Evolutionary conservation across 1,284 basidiomycete genomes (phyloP).

Genomic region (Athelia sp.): DNA sequence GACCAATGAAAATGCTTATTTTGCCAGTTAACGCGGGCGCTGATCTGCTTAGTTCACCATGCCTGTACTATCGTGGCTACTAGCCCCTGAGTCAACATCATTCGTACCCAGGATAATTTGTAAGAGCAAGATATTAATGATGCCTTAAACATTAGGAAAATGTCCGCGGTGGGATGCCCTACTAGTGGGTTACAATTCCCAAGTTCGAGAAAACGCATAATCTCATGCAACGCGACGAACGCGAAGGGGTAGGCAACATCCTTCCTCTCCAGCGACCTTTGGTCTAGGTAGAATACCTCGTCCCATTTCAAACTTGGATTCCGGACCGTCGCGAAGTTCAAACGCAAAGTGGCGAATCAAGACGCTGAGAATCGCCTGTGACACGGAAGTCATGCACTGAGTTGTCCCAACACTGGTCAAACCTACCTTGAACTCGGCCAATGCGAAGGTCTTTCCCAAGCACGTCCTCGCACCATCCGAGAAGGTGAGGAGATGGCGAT

Average conservation of each 20-base stretch:
- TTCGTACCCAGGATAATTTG: too few relatives aligned
- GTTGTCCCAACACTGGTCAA: not conserved
- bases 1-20: too few relatives aligned
- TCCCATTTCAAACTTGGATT: slow-evolving; percentile 12
- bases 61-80: too few relatives aligned
- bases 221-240: slow-evolving; percentile 7
- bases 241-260: slow-evolving; percentile 8
- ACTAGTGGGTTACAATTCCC: too few relatives aligned
- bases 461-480: slow-evolving; percentile 36
- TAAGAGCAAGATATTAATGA: too few relatives aligned
- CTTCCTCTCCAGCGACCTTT: slow-evolving; percentile 9
- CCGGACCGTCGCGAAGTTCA: slow-evolving; percentile 13
- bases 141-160: too few relatives aligned
- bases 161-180: too few relatives aligned
- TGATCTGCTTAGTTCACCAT: too few relatives aligned
- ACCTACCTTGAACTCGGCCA: slow-evolving; percentile 4
- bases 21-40: too few relatives aligned
- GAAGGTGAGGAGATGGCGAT: slow-evolving; percentile 29
- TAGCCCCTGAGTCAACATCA: too few relatives aligned
- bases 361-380: slow-evolving; percentile 11
- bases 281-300: slow-evolving; percentile 9
- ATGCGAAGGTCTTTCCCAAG: slow-evolving; percentile 21
- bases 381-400: not conserved
- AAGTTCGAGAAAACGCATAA: too few relatives aligned
- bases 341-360: slow-evolving; percentile 16